phyloP scores from a whole-genome alignment of 148 eudicot genomes.

The Hydrangea macrophylla region DNA sequence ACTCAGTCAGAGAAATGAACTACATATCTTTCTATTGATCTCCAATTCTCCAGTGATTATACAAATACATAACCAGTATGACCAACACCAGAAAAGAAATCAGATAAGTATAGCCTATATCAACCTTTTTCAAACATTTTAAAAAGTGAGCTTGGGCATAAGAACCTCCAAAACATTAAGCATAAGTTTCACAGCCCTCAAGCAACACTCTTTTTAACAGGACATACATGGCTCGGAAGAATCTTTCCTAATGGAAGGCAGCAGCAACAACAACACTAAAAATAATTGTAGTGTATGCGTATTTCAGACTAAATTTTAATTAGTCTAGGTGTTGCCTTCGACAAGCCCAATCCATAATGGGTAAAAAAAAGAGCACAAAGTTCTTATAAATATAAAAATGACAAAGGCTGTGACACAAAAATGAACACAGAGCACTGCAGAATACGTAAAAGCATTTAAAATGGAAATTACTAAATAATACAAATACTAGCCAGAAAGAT shows the following conservation, averaged over 20 bases:
- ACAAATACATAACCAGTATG: neutral
- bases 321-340: no score
- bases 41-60: neutral
- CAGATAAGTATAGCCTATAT: neutral
- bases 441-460: no score
- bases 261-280: no score
- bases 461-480: no score
- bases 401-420: no score
- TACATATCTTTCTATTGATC: neutral
- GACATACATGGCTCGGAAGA: neutral
- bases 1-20: slow-evolving; percentile 1
- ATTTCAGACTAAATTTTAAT: no score
- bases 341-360: no score
- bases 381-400: no score
- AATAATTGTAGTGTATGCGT: no score
- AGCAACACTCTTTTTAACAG: neutral
- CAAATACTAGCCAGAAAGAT: no score
- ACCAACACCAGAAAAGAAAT: neutral
- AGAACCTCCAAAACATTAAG: neutral
- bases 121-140: neutral
- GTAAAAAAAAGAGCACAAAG: no score
- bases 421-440: no score
- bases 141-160: neutral
- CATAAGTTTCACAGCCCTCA: neutral
- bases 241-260: neutral